Evolutionary conservation across 148 eudicot species (phyloP), one percentile per base, ranked within the genome.

Genomic region (Camellia japonica): DNA sequence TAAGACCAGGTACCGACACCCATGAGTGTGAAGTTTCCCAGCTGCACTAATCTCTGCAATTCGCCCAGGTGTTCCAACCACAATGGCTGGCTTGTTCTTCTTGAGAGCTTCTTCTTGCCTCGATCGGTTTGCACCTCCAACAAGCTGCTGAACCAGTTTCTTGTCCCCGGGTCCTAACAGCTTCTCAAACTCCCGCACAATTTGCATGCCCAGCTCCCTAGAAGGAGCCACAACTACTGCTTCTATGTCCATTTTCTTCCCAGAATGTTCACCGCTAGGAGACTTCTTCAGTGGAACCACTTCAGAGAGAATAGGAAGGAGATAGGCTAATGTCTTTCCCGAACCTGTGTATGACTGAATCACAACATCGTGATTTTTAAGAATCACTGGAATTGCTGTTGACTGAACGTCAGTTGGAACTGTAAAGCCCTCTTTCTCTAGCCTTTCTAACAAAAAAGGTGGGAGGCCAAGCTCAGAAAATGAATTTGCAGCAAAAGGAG

Each of bases 291-390:
- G 71, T 1, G 99, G 93, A 30, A 95, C 98, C 46, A 95, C 87
- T 83, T 89, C 89, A 43, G 98, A 89, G 47, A 95, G 93, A 79
- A 95, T 93, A 2, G 99, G 99, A 69, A 95, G 95, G 49, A 95
- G 84, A 90, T 93, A 95, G 5, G 99, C 99, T 54, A 95, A 87
- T 4, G 99, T 95, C 84, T 93, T 95, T 4, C 99, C 99, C 1
- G 99, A 95, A 30, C 99, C 99, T 52, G 99, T 95, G 86, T 95
- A 95, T 44, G 99, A 95, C 77, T 93, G 99, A 73, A 95, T 92
- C 66, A 95, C 97, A 60, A 83, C 98, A 84, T 95, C 97, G 62
- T 87, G 89, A 63, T 87, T 85, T 63, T 92, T 87, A 68, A 93
- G 84, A 75, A 95, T 91, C 11, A 90, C 89, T 1, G 97, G 99